Conservation (phyloP, 306 rosid genomes). For the Biancaea sappan region DNA sequence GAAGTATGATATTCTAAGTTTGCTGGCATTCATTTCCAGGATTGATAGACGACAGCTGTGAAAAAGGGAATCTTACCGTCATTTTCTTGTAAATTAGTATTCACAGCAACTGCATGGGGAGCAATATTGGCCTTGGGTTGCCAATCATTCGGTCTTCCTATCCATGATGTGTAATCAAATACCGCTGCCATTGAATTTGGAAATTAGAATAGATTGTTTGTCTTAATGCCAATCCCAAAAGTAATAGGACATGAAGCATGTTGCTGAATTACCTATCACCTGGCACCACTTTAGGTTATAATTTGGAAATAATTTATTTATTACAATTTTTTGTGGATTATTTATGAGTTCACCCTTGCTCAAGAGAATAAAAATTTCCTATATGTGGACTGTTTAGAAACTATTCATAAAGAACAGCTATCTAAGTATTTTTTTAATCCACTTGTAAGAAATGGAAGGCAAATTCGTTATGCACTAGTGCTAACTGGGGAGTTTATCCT, state of each 20-base stretch:
- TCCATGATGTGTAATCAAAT: slow-evolving; percentile 78
- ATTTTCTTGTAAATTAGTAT: slow-evolving; percentile 89
- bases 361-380: slow-evolving; percentile 5
- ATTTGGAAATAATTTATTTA: slow-evolving; percentile 16
- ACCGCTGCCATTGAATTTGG: slow-evolving; percentile 60
- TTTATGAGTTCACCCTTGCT: slow-evolving; percentile 7
- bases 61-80: slow-evolving; percentile 59
- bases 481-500: neutral
- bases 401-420: slow-evolving; percentile 3
- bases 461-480: slow-evolving; percentile 6
- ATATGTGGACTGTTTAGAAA: slow-evolving; percentile 13
- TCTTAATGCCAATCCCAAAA: slow-evolving; percentile 15
- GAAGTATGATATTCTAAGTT: slow-evolving; percentile 15
- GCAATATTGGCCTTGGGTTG: slow-evolving; percentile 92
- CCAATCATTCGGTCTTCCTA: slow-evolving; percentile 79
- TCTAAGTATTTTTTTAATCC: slow-evolving; percentile 15
- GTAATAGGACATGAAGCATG: slow-evolving; percentile 8
- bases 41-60: slow-evolving; percentile 19
- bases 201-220: slow-evolving; percentile 30
- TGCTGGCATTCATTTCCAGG: slow-evolving; percentile 23
- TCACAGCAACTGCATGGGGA: slow-evolving; percentile 90
- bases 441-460: slow-evolving; percentile 2
- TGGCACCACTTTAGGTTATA: slow-evolving; percentile 22
- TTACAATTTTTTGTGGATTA: neutral
- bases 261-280: slow-evolving; percentile 15